Evolutionary conservation across 1,139 yeast genomes (phyloP), one percentile per base, ranked within the genome.

Genomic region (Kluyveromyces sp.): DNA sequence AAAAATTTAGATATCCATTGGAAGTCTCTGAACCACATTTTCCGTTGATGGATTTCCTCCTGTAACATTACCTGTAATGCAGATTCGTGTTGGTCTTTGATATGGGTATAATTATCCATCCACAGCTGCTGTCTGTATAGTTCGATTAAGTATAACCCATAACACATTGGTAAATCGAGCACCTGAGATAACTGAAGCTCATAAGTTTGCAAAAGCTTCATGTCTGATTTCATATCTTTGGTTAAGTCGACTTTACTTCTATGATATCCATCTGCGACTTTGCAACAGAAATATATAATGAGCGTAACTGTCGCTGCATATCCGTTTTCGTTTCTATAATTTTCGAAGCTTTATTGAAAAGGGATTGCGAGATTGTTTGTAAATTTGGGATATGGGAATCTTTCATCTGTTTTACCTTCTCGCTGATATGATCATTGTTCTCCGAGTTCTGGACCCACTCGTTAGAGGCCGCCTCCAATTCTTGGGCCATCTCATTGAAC

Each of bases 121-220:
- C 95, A 87, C 52, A 79, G 80, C 39, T 69, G 68, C 51, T 92
- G 81, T 45, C 95, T 74, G 47, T 84, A 66, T 42, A 71, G 72
- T 57, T 90, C 96, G 39, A 89, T 75, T 27, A 87, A 60, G 60
- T 81, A 73, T 30, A 85, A 75, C 1, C 97, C 97, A 61, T 86
- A 87, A 1, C 88, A 66, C 37, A 87, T 67, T 0, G 97, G 97
- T 44, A 89, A 63, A 60, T 88, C 96, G 21, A 81, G 74, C 2
- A 87, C 81, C 36, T 68, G 68, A 21, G 77, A 75, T 8, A 77
- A 67, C 46, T 60, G 47, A 34, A 67, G 57, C 63, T 76, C 74
- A 63, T 67, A 46, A 43, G 67, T 59, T 66, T 80, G 72, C 60
- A 74, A 58, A 57, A 63, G 43, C 52, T 65, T 65, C 34, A 75